These are phyloP conservation scores for Pleurozium schreberi DNA, from an alignment of 225 moss, liverwort and hornwort species.

Conservation along the genomic window DNA sequence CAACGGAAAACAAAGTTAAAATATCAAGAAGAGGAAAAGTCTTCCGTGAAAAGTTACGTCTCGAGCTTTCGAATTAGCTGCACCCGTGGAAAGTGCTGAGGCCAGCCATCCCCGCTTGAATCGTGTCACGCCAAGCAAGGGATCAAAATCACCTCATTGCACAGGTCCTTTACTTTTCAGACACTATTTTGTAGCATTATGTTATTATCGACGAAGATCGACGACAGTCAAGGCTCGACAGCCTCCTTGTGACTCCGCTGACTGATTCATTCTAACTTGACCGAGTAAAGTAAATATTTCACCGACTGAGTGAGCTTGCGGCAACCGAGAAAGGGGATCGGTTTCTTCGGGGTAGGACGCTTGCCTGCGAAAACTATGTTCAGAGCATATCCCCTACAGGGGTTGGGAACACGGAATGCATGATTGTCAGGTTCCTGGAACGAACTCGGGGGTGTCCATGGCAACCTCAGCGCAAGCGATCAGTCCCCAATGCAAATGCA, in stretches of 20 bases:
- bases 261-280: neutral
- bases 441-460: neutral
- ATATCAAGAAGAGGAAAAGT: neutral
- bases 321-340: neutral
- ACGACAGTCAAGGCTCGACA: neutral
- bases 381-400: too few relatives aligned
- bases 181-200: neutral
- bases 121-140: neutral
- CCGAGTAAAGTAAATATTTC: too few relatives aligned
- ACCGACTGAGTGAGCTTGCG: neutral
- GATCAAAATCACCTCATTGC: neutral
- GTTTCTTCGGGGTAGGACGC: neutral
- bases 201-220: too few relatives aligned
- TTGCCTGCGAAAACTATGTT: too few relatives aligned
- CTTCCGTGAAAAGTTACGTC: too few relatives aligned
- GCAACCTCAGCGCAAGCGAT: neutral
- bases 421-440: neutral
- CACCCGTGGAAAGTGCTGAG: neutral
- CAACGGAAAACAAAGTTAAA: neutral
- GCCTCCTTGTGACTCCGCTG: too few relatives aligned
- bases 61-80: neutral
- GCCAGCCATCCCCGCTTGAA: neutral
- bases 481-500: too few relatives aligned
- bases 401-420: neutral
- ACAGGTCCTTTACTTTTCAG: neutral